These are phyloP conservation scores for Diaporthe ampelina DNA, from an alignment of 2,329 filamentous ascomycete genomes.

Conservation along the genomic window DNA sequence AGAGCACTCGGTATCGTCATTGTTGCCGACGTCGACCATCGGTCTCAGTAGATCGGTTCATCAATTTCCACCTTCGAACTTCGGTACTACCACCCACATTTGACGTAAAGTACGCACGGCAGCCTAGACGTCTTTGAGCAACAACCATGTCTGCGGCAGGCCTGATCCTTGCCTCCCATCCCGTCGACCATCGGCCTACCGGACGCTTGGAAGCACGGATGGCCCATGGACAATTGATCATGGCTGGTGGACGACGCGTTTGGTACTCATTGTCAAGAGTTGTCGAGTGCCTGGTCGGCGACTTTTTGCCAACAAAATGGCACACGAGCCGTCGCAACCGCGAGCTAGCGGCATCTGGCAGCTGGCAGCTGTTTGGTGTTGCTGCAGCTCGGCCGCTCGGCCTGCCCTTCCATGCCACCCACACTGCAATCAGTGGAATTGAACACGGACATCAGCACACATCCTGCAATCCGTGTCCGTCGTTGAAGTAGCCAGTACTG, in stretches of 20 bases:
- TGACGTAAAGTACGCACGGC: slow-evolving; percentile 14
- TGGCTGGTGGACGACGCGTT: slow-evolving; percentile 15
- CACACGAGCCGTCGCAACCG: not conserved
- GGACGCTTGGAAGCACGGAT: slow-evolving; percentile 29
- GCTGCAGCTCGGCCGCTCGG: slow-evolving; percentile 12
- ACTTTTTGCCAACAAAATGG: no score
- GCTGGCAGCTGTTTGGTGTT: slow-evolving; percentile 2
- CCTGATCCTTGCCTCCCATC: slow-evolving; percentile 30
- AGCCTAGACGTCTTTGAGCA: not conserved
- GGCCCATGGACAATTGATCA: not conserved
- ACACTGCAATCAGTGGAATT: slow-evolving; percentile 30
- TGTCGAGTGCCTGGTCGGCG: not conserved
- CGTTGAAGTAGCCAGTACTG: slow-evolving; percentile 18
- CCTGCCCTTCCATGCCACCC: slow-evolving; percentile 24
- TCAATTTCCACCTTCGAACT: slow-evolving; percentile 13
- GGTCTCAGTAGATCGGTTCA: slow-evolving; percentile 17
- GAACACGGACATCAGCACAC: slow-evolving; percentile 33
- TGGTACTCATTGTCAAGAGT: not conserved
- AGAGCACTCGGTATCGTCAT: slow-evolving; percentile 19
- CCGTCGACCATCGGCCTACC: slow-evolving; percentile 21
- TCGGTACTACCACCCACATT: not conserved
- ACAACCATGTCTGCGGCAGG: slow-evolving; percentile 23
- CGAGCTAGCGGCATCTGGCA: slow-evolving; percentile 2
- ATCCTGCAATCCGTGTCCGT: not conserved
- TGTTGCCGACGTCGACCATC: slow-evolving; percentile 1